Evolutionary conservation across 306 rosid species (phyloP).

Genomic region (Coriaria nepalensis): DNA sequence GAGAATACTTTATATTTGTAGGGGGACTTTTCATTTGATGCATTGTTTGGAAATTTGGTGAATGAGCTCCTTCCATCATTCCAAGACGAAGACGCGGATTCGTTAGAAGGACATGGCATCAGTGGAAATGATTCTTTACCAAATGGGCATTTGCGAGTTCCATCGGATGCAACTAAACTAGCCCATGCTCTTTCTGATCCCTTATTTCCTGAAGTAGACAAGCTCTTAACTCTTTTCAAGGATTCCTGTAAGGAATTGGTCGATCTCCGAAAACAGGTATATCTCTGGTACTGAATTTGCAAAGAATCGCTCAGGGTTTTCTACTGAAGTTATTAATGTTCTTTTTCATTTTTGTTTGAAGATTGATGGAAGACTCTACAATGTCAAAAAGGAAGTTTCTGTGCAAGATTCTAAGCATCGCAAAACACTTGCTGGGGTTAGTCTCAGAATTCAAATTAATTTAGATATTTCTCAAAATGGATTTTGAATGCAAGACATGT

Average conservation of each 20-base stretch:
- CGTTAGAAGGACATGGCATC: slow-evolving; percentile 34
- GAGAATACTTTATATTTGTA: slow-evolving; percentile 8
- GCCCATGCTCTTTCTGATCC: slow-evolving; percentile 44
- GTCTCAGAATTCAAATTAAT: slow-evolving; percentile 1
- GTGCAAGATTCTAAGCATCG: slow-evolving; percentile 89
- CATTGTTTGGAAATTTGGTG: slow-evolving; percentile 83
- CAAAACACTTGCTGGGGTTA: slow-evolving; percentile 85
- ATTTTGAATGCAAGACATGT: not conserved
- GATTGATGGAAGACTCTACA: slow-evolving; percentile 79
- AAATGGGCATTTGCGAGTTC: slow-evolving; percentile 47
- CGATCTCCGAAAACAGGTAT: slow-evolving; percentile 88
- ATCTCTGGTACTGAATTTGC: slow-evolving; percentile 1
- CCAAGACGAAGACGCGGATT: slow-evolving; percentile 61
- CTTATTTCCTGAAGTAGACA: slow-evolving; percentile 81
- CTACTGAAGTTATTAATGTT: slow-evolving; percentile 5
- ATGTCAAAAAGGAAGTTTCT: slow-evolving; percentile 84
- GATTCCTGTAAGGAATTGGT: slow-evolving; percentile 85
- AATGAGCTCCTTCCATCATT: slow-evolving; percentile 81
- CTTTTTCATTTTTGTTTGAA: slow-evolving; percentile 14
- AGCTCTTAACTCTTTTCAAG: slow-evolving; percentile 68
- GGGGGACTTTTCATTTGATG: slow-evolving; percentile 97
- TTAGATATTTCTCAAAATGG: not conserved
- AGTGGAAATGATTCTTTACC: slow-evolving; percentile 34
- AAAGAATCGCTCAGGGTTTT: not conserved
- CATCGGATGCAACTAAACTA: slow-evolving; percentile 41